A percentile compares a stretch with the other conserved stretches of the same genome.
Conservation (phyloP, 2,329 filamentous ascomycete genomes). For the Botrytis medusae region DNA sequence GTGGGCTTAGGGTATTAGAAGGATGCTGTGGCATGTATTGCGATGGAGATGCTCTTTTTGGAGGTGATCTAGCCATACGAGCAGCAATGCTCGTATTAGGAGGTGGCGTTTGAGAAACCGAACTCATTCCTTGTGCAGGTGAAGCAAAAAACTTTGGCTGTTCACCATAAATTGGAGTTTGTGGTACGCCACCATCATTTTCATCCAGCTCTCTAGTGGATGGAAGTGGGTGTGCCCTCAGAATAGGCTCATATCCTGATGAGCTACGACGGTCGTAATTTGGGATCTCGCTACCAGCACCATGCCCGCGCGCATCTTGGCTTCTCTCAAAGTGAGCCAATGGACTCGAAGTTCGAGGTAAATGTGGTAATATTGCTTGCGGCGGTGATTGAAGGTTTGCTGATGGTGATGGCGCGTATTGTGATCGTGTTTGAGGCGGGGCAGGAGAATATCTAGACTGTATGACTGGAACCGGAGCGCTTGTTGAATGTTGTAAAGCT, state of each 20-base stretch:
- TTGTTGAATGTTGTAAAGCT: conserved; percentile 44
- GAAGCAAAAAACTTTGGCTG: conserved; percentile 36
- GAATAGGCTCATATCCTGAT: conserved; percentile 53
- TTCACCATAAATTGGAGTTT: conserved; percentile 29
- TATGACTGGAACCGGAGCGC: conserved; percentile 42
- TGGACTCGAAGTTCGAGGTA: conserved; percentile 65
- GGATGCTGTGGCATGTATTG: conserved; percentile 48
- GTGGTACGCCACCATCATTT: conserved; percentile 44
- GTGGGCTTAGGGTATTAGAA: conserved; percentile 33
- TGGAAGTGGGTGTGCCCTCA: conserved; percentile 54
- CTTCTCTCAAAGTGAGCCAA: conserved; percentile 59
- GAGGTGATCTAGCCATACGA: conserved; percentile 53
- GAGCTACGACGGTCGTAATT: conserved; percentile 52
- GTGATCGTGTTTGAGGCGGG: conserved; percentile 30
- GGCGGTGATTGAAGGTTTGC: conserved; percentile 45
- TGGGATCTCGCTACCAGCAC: conserved; percentile 41
- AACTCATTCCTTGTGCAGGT: conserved; percentile 37
- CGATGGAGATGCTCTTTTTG: conserved; percentile 54
- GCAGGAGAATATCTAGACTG: conserved; percentile 46
- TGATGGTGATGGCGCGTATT: conserved; percentile 36
- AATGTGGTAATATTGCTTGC: conserved; percentile 49
- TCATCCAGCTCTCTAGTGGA: conserved; percentile 64
- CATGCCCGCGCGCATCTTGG: conserved; percentile 31
- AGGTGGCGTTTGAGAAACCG: conserved; percentile 51
- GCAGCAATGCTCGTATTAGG: conserved; percentile 44